phyloP scores from a whole-genome alignment of 495 filamentous ascomycete genomes.

The Talaromyces thailandensis region DNA sequence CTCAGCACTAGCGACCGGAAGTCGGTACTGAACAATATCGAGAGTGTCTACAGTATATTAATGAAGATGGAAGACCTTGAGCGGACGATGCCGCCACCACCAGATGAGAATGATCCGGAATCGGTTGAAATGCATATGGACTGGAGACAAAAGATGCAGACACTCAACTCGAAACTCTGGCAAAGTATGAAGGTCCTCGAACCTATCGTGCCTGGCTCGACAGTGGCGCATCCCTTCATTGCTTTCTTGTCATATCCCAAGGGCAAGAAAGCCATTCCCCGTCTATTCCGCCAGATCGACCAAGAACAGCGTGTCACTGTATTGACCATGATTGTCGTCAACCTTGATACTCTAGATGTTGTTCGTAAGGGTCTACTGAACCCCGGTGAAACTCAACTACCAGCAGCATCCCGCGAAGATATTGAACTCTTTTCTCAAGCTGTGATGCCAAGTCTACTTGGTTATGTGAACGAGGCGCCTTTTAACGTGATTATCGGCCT shows the following conservation, averaged over 20 bases:
- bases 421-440: constrained; percentile 80
- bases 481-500: constrained; percentile 85
- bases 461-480: constrained; percentile 81
- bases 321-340: constrained; percentile 90
- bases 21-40: constrained; percentile 72
- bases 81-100: constrained; percentile 68
- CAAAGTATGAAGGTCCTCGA: constrained; percentile 78
- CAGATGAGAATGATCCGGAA: constrained; percentile 53
- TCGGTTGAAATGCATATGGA: constrained; percentile 56
- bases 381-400: constrained; percentile 58
- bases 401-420: constrained; percentile 69
- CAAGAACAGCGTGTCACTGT: constrained; percentile 89
- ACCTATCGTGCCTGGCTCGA: constrained; percentile 65
- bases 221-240: constrained; percentile 86
- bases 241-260: constrained; percentile 90
- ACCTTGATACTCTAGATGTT: constrained; percentile 86
- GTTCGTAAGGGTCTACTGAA: constrained; percentile 66
- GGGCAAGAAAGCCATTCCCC: constrained; percentile 90
- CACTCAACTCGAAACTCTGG: constrained; percentile 78
- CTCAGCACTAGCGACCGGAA: constrained; percentile 65
- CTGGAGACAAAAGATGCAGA: constrained; percentile 61
- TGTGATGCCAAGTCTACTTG: constrained; percentile 83
- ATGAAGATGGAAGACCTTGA: constrained; percentile 94
- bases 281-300: constrained; percentile 88
- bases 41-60: constrained; percentile 73